Evolutionary conservation across 257 asterid genomes (phyloP).

Genomic region (Capsicum rhomboideum): DNA sequence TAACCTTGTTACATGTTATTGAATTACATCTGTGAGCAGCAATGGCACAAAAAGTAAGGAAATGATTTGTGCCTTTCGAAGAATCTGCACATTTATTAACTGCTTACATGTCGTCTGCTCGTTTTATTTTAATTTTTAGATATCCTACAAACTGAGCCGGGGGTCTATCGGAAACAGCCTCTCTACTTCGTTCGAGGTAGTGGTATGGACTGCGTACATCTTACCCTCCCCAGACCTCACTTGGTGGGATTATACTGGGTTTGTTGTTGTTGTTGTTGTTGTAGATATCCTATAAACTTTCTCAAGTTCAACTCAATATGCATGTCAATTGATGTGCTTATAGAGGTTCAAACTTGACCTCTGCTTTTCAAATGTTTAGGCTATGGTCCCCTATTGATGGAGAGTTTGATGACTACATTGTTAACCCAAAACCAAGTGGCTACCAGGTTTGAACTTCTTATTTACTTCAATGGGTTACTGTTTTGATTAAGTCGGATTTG

Average conservation of each 20-base stretch:
- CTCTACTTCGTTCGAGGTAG: too few species aligned
- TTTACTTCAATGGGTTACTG: neutral
- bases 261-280: too few species aligned
- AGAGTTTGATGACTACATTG: conserved; percentile 87
- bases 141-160: neutral
- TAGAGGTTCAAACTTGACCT: conserved; percentile 5
- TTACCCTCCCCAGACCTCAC: too few species aligned
- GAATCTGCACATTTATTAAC: neutral
- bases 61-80: neutral
- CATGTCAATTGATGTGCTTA: neutral
- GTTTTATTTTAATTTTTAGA: neutral
- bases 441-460: conserved; percentile 60
- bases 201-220: too few species aligned
- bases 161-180: too few species aligned
- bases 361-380: conserved; percentile 30
- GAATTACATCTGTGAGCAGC: conserved; percentile 6
- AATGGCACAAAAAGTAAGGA: neutral
- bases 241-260: too few species aligned
- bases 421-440: conserved; percentile 97
- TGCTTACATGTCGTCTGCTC: neutral
- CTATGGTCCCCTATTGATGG: conserved; percentile 95
- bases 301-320: neutral
- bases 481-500: neutral
- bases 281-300: neutral
- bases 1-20: neutral